Evolutionary conservation across 192 early-diverging fungal species (phyloP), one percentile per base, ranked within the genome.

Genomic region (Paraglomus occultum): DNA sequence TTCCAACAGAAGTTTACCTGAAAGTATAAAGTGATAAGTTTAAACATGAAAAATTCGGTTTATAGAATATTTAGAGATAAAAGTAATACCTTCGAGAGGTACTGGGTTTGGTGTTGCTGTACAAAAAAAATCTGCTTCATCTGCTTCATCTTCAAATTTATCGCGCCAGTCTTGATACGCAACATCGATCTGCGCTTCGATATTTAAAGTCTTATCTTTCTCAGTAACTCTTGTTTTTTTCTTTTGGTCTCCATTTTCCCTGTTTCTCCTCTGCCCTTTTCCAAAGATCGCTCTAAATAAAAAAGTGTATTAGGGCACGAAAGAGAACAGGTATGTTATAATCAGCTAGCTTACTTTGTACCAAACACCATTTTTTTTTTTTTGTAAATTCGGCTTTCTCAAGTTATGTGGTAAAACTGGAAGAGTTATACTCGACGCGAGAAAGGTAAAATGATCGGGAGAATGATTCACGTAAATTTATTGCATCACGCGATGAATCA

Each of bases 31-130:
- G 14, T 60, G 14, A 2, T 40, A 12, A 31, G 57, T 59, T 59
- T 31, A 38, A 59, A 59, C n/a, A n/a, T n/a, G n/a, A n/a, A n/a
- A n/a, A n/a, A n/a, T n/a, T n/a, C n/a, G n/a, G n/a, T n/a, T n/a
- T n/a, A n/a, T n/a, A n/a, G n/a, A n/a, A n/a, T 51, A 51, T 51
- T 51, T 51, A 51, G 50, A 51, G 8, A 51, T 51, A 51, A 51
- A 51, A 8, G 20, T 14, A 14, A 51, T 51, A 51, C 50, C 50
- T 5, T 51, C 8, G 50, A 51, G 50, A 2, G 20, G 50, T 51
- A 5, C 50, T 51, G 50, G 50, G 20, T 51, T 51, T 51, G 50
- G 50, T 51, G 20, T 51, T 51, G 50, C 50, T 5, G 50, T 51
- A 51, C 50, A 51, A 51, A 51, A 51, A 8, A 51, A 51, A 20